Evolutionary conservation across 2,329 filamentous ascomycete genomes (phyloP).

Genomic region (Nemania sp.): DNA sequence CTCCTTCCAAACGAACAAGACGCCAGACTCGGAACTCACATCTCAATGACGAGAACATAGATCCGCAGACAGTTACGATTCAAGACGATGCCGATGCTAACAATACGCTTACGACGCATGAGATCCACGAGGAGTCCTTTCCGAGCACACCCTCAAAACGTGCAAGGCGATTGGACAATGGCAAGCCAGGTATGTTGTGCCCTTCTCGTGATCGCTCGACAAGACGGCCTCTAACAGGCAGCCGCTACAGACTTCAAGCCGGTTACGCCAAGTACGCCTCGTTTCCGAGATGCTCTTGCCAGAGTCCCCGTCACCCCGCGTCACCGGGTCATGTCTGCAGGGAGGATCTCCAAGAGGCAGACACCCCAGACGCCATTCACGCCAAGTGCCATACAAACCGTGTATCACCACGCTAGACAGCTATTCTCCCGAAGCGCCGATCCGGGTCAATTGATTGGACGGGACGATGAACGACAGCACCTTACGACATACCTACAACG

Average conservation of each 20-base stretch:
- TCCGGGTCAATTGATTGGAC: slow-evolving; percentile 80
- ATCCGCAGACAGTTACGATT: slow-evolving; percentile 61
- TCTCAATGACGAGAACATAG: slow-evolving; percentile 76
- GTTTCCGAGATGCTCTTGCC: slow-evolving; percentile 82
- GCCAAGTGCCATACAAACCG: slow-evolving; percentile 75
- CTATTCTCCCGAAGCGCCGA: slow-evolving; percentile 84
- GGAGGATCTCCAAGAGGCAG: slow-evolving; percentile 79
- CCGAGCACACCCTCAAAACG: slow-evolving; percentile 42
- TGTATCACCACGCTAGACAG: slow-evolving; percentile 90
- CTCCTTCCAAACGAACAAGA: slow-evolving; percentile 61
- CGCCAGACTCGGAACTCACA: slow-evolving; percentile 56
- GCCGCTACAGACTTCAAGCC: slow-evolving; percentile 57
- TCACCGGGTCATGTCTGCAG: slow-evolving; percentile 82
- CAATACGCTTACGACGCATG: slow-evolving; percentile 52
- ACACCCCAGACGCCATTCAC: slow-evolving; percentile 82
- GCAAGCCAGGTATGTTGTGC: slow-evolving; percentile 41
- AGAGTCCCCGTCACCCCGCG: slow-evolving; percentile 82
- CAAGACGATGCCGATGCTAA: slow-evolving; percentile 57
- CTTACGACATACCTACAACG: slow-evolving; percentile 76
- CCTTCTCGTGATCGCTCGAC: not conserved
- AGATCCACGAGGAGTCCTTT: slow-evolving; percentile 52
- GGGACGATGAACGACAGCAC: slow-evolving; percentile 75
- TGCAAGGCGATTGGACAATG: slow-evolving; percentile 29
- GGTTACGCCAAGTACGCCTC: slow-evolving; percentile 78
- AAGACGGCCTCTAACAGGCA: slow-evolving; percentile 19